Evolutionary conservation across 2,329 filamentous ascomycete genomes (phyloP), one percentile per base, ranked within the genome.

Genomic region (Gremmenia infestans): DNA sequence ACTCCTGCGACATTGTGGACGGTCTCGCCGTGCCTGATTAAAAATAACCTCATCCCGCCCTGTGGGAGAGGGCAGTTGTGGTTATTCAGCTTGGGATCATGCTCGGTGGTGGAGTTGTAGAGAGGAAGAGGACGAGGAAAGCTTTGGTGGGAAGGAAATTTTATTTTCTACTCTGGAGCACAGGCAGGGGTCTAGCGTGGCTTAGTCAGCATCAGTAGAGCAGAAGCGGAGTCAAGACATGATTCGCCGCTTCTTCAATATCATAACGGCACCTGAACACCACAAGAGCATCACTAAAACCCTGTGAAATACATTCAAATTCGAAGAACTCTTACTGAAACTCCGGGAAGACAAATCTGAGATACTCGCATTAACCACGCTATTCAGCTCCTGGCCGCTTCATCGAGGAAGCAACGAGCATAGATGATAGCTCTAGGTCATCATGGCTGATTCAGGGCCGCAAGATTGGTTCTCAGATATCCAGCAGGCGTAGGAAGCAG

Each of bases 21-120:
- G 15, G 90, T 93, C 75, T 96, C 91, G 68, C 87, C 91, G 77
- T 96, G 91, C 55, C 91, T 86, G 66, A 96, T 83, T 65, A 96
- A 79, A 66, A 91, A 84, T 54, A 96, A 71, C 67, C 78, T 80
- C 81, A 87, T 82, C 57, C 67, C 61, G 59, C 61, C 61, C 51
- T 60, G 42, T 56, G 58, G 62, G 64, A 61, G 59, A 61, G 53
- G 47, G 19, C 28, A 56, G 39, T 52, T 49, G 35, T 48, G 36
- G 49, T 56, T 58, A 52, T 62, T 64, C 59, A 67, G 43, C 55
- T 58, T 35, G 47, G 19, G 57, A 56, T 56, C 60, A 63, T 65
- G 49, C 47, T 63, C 57, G 40, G 35, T 59, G 42, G n/a, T 1
- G 42, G 42, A 19, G 42, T 23, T 57, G 47, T 47, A 17, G 43